Conservation (phyloP, 208 protist species). For the Balamuthia mandrillaris region DNA sequence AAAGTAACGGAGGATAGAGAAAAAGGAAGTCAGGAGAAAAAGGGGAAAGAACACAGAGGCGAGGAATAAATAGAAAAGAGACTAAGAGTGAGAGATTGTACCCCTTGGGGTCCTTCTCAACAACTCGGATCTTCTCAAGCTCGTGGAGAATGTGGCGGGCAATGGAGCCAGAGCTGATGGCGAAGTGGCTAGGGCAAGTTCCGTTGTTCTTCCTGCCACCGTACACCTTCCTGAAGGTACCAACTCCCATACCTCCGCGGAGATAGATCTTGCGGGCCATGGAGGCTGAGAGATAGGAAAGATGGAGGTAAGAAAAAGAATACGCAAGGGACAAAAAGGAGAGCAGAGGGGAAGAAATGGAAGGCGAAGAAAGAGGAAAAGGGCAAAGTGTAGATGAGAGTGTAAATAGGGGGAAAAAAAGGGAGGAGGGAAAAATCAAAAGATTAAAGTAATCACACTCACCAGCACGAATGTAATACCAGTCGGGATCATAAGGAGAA, state of each 20-base stretch:
- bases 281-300: slow-evolving; percentile 68
- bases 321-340: background rate
- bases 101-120: slow-evolving; percentile 76
- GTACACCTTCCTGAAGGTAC: slow-evolving; percentile 87
- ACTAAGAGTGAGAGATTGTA: background rate
- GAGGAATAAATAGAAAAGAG: background rate
- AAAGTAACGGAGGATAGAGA: no score
- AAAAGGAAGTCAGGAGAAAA: background rate
- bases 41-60: background rate
- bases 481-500: slow-evolving; percentile 93
- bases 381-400: background rate
- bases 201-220: slow-evolving; percentile 67
- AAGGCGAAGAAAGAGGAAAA: background rate
- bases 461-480: slow-evolving; percentile 94
- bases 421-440: background rate
- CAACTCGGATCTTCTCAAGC: slow-evolving; percentile 85
- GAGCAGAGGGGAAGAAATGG: background rate
- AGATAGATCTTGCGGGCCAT: slow-evolving; percentile 95
- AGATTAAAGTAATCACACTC: background rate
- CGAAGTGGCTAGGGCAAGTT: slow-evolving; percentile 75
- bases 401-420: background rate
- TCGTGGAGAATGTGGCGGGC: slow-evolving; percentile 91
- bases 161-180: slow-evolving; percentile 77
- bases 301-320: background rate
- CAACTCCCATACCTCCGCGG: slow-evolving; percentile 88